These are phyloP conservation scores for Phylloporus gajari DNA, from an alignment of 1,284 basidiomycete species.

Conservation along the genomic window DNA sequence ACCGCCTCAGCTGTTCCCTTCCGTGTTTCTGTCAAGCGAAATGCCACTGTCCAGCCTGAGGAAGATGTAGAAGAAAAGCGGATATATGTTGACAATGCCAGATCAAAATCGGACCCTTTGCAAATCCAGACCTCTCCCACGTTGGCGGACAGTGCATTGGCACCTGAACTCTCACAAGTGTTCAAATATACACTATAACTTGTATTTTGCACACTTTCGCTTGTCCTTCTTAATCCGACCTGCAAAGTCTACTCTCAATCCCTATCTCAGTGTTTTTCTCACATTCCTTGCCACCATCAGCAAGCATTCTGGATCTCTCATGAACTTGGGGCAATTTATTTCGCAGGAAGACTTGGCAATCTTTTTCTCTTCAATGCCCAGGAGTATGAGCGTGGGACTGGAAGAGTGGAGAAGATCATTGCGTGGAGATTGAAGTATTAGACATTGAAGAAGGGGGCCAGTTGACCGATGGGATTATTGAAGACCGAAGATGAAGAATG, in stretches of 20 bases:
- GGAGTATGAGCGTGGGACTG: constrained; percentile 86
- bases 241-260: constrained; percentile 74
- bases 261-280: constrained; percentile 87
- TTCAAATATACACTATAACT: constrained; percentile 83
- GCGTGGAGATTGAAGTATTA: constrained; percentile 84
- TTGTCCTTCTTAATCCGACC: constrained; percentile 75
- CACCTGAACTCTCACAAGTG: constrained; percentile 63
- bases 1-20: constrained; percentile 47
- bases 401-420: constrained; percentile 74
- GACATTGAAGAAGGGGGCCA: constrained; percentile 67
- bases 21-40: constrained; percentile 59
- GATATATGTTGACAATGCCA: constrained; percentile 77
- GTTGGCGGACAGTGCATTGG: constrained; percentile 46
- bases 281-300: constrained; percentile 88
- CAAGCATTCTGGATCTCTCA: constrained; percentile 69
- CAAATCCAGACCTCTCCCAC: constrained; percentile 50
- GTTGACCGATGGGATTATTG: constrained; percentile 81
- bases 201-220: constrained; percentile 81
- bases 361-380: constrained; percentile 74
- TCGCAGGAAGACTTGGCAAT: constrained; percentile 85
- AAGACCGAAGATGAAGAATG: constrained; percentile 71
- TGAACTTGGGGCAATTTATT: constrained; percentile 76
- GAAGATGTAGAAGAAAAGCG: constrained; percentile 62
- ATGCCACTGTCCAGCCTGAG: constrained; percentile 39
- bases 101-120: constrained; percentile 21